A percentile compares a stretch with the other conserved stretches of the same genome.
phyloP scores from a whole-genome alignment of 2,329 filamentous ascomycete species.

The Fusarium sublunatum region DNA sequence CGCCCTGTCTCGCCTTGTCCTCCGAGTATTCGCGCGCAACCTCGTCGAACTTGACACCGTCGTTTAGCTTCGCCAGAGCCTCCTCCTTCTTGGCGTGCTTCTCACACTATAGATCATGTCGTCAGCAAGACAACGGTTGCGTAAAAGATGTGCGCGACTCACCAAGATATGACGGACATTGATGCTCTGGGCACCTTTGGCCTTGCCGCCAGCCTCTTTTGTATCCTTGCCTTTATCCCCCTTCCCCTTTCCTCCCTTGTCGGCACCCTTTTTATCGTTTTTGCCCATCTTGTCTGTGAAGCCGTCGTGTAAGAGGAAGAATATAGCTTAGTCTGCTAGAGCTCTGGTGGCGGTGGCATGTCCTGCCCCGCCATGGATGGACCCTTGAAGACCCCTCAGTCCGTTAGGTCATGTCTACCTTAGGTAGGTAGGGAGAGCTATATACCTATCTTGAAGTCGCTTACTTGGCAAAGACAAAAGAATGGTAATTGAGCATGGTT shows the following conservation, averaged over 20 bases:
- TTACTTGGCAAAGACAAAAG: not conserved
- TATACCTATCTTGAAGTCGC: not conserved
- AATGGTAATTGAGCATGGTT: not conserved
- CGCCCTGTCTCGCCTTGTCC: constrained; percentile 79
- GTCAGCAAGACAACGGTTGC: constrained; percentile 18
- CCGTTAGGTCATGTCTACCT: not conserved
- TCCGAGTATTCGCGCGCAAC: constrained; percentile 79
- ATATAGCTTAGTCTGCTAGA: constrained; percentile 8
- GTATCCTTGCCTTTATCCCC: constrained; percentile 36
- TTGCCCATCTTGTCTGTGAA: constrained; percentile 50
- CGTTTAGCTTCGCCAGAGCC: constrained; percentile 74
- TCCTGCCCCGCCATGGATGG: constrained; percentile 34
- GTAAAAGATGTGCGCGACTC: constrained; percentile 15
- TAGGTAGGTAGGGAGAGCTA: no score
- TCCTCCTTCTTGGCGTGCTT: constrained; percentile 84
- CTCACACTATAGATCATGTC: constrained; percentile 64
- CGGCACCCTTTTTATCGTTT: constrained; percentile 56
- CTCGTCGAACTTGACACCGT: constrained; percentile 77
- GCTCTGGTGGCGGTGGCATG: constrained; percentile 25
- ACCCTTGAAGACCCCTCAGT: constrained; percentile 25
- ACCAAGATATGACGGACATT: constrained; percentile 80
- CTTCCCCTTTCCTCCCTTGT: constrained; percentile 50
- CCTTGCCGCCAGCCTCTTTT: constrained; percentile 53
- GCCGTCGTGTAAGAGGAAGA: constrained; percentile 17
- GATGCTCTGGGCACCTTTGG: constrained; percentile 72